Evolutionary conservation across 2,329 filamentous ascomycete genomes (phyloP).

Genomic region (Rhinocladiella mackenziei): DNA sequence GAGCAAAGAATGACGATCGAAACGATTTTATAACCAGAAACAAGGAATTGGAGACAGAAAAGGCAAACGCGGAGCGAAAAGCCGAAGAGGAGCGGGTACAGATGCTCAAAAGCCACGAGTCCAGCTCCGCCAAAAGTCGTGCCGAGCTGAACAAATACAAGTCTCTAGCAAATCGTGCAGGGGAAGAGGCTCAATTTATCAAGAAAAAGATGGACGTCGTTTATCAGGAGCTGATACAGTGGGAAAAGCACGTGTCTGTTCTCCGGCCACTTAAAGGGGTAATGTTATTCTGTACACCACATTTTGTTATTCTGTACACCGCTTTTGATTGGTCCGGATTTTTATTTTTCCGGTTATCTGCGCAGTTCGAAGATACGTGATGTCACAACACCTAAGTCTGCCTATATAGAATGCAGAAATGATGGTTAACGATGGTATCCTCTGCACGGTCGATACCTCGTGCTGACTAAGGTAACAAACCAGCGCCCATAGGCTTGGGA

Average conservation of each 20-base stretch:
- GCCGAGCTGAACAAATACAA: neutral
- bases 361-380: too few relatives aligned
- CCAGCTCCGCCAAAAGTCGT: neutral
- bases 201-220: neutral
- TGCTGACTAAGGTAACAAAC: too few relatives aligned
- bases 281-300: too few relatives aligned
- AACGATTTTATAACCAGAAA: neutral
- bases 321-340: too few relatives aligned
- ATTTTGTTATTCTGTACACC: too few relatives aligned
- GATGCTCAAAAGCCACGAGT: neutral
- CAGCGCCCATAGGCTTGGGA: too few relatives aligned
- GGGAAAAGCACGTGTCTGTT: neutral
- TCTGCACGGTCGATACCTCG: too few relatives aligned
- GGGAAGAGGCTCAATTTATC: neutral
- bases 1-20: neutral
- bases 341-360: too few relatives aligned
- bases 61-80: neutral
- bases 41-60: neutral
- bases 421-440: too few relatives aligned
- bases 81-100: neutral
- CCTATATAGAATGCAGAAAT: too few relatives aligned
- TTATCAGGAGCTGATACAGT: neutral
- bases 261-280: neutral
- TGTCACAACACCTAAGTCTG: too few relatives aligned
- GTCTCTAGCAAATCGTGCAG: neutral